Percentiles rank a stretch among this genome's conserved stretches.
These are phyloP conservation scores for Cryomyces minteri DNA, from an alignment of 495 filamentous ascomycete species.

Conservation along the genomic window DNA sequence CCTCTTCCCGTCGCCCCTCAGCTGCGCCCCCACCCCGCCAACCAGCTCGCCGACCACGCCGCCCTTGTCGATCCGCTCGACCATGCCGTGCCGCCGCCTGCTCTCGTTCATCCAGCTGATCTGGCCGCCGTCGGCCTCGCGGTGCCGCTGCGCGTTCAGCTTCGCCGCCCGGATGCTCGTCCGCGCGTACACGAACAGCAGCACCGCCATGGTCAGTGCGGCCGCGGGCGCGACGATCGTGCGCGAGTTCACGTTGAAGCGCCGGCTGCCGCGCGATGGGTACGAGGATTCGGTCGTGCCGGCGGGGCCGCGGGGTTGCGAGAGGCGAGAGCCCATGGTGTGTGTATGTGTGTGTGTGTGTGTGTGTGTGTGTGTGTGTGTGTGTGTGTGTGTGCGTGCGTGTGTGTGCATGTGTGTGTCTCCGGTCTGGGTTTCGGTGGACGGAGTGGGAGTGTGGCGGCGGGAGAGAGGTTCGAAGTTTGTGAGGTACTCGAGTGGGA, in stretches of 20 bases:
- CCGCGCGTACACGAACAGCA: slow-evolving; percentile 26
- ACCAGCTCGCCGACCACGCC: not conserved
- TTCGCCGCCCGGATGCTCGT: slow-evolving; percentile 26
- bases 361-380: too few species aligned
- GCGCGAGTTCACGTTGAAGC: not conserved
- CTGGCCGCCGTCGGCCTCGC: slow-evolving; percentile 20
- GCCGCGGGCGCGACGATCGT: slow-evolving; percentile 22
- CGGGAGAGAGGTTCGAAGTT: too few species aligned
- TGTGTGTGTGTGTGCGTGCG: not conserved
- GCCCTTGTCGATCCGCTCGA: slow-evolving; percentile 1
- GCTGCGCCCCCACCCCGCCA: not conserved
- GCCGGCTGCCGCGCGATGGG: not conserved
- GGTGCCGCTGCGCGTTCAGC: slow-evolving; percentile 20
- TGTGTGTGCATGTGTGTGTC: too few species aligned
- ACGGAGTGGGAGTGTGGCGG: too few species aligned
- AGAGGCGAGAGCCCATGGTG: slow-evolving; percentile 19
- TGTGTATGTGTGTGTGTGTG: too few species aligned
- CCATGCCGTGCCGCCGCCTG: slow-evolving; percentile 15
- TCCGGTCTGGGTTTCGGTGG: too few species aligned
- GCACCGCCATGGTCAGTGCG: slow-evolving; percentile 27
- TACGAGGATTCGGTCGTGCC: slow-evolving; percentile 8
- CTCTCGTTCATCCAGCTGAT: slow-evolving; percentile 19
- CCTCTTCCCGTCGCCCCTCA: not conserved
- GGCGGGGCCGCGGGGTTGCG: slow-evolving; percentile 11
- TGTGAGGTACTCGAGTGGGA: too few species aligned